phyloP scores from a whole-genome alignment of 2,329 filamentous ascomycete genomes.

The Plenodomus lindquistii region DNA sequence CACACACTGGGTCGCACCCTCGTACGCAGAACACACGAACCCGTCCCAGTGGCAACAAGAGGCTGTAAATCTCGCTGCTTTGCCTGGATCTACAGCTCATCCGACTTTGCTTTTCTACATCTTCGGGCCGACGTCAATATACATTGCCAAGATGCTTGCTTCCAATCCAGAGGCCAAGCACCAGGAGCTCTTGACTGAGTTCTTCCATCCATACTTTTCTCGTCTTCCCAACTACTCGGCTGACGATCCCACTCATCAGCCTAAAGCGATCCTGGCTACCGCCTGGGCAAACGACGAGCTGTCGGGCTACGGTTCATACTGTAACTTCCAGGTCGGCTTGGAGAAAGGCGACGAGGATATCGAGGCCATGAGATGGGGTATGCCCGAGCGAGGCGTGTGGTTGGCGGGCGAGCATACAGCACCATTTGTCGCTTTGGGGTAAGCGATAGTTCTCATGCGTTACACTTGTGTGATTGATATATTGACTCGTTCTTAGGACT shows the following conservation, averaged over 20 bases:
- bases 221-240: constrained; percentile 69
- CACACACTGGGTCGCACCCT: constrained; percentile 74
- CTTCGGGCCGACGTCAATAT: constrained; percentile 57
- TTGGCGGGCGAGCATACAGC: constrained; percentile 89
- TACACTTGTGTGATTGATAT: background rate
- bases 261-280: constrained; percentile 68
- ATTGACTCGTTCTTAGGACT: constrained; percentile 5
- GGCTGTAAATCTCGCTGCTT: constrained; percentile 73
- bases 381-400: constrained; percentile 73
- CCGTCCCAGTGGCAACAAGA: constrained; percentile 73
- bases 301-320: constrained; percentile 81
- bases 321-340: constrained; percentile 80
- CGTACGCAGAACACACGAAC: constrained; percentile 66
- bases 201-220: constrained; percentile 79
- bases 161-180: constrained; percentile 46
- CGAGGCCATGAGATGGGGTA: constrained; percentile 58
- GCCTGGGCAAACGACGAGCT: constrained; percentile 78
- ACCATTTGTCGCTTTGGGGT: constrained; percentile 86
- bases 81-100: constrained; percentile 63
- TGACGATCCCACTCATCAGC: constrained; percentile 60
- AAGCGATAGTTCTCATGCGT: constrained; percentile 48
- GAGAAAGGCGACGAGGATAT: constrained; percentile 73
- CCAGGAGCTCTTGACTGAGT: constrained; percentile 61
- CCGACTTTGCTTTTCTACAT: constrained; percentile 86
- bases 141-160: constrained; percentile 33